phyloP scores from a whole-genome alignment of 169 alveolate species.

The Plasmodium billcollinsi region DNA sequence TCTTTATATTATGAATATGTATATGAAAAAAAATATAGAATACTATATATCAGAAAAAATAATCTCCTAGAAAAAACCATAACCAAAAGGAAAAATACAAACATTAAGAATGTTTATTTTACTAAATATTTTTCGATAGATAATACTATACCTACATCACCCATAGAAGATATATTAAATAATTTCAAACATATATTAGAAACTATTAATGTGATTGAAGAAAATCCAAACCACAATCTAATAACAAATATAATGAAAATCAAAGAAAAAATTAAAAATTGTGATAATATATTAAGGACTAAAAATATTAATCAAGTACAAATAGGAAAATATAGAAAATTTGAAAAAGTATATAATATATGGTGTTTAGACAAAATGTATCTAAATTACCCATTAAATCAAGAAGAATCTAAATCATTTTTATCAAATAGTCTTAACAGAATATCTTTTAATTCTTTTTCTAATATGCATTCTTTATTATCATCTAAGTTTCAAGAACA shows the following conservation, averaged over 20 bases:
- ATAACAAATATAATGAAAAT: conserved; percentile 18
- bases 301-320: conserved; percentile 69
- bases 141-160: conserved; percentile 54
- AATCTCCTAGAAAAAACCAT: not conserved
- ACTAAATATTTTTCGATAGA: conserved; percentile 69
- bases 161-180: conserved; percentile 55
- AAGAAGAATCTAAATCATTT: conserved; percentile 17
- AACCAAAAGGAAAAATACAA: not conserved
- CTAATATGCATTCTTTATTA: conserved; percentile 50
- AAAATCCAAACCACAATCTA: conserved; percentile 23
- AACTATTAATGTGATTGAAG: conserved; percentile 26
- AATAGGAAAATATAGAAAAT: conserved; percentile 49
- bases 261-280: conserved; percentile 56
- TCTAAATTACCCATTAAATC: not conserved
- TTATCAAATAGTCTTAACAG: conserved; percentile 29
- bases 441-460: conserved; percentile 36
- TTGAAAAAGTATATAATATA: conserved; percentile 71
- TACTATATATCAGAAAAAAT: not conserved
- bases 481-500: conserved; percentile 66
- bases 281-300: conserved; percentile 60
- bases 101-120: not conserved
- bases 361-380: conserved; percentile 68
- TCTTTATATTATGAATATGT: conserved; percentile 38
- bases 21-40: conserved; percentile 22
- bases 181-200: conserved; percentile 30